Conservation (phyloP, 2,329 filamentous ascomycete genomes). For the Whalleya microplaca region DNA sequence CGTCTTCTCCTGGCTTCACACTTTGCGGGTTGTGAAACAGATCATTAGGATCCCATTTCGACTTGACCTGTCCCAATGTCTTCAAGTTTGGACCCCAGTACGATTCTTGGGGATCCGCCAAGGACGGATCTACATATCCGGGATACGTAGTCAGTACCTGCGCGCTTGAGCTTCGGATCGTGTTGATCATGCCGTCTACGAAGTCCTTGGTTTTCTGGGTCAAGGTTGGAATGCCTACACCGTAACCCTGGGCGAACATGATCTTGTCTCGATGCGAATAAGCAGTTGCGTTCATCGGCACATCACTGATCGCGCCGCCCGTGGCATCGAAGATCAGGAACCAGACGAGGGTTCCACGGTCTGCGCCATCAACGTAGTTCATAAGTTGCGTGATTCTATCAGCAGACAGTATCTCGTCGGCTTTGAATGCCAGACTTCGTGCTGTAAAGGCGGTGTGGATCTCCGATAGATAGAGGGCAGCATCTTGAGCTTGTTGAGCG, state of each 20-base stretch:
- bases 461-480: conserved; percentile 51
- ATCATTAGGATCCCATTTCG: conserved; percentile 54
- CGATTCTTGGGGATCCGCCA: conserved; percentile 50
- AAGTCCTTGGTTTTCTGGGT: conserved; percentile 53
- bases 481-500: conserved; percentile 53
- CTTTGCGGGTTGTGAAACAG: conserved; percentile 65
- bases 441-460: conserved; percentile 57
- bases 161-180: conserved; percentile 43
- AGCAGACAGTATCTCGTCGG: conserved; percentile 51
- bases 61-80: conserved; percentile 53
- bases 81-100: conserved; percentile 61
- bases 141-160: conserved; percentile 58
- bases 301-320: conserved; percentile 63
- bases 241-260: conserved; percentile 67
- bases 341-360: conserved; percentile 59
- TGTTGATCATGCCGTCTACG: conserved; percentile 53
- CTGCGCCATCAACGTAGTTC: conserved; percentile 52
- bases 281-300: conserved; percentile 58
- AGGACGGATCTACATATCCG: conserved; percentile 62
- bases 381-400: conserved; percentile 54
- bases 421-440: conserved; percentile 59
- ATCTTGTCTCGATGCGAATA: conserved; percentile 67
- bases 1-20: conserved; percentile 37
- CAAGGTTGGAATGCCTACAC: conserved; percentile 52
- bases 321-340: conserved; percentile 65